Base-by-base conservation (phyloP, 1,284 basidiomycete genomes). In the Cutaneotrichosporon cyanovorans region DNA sequence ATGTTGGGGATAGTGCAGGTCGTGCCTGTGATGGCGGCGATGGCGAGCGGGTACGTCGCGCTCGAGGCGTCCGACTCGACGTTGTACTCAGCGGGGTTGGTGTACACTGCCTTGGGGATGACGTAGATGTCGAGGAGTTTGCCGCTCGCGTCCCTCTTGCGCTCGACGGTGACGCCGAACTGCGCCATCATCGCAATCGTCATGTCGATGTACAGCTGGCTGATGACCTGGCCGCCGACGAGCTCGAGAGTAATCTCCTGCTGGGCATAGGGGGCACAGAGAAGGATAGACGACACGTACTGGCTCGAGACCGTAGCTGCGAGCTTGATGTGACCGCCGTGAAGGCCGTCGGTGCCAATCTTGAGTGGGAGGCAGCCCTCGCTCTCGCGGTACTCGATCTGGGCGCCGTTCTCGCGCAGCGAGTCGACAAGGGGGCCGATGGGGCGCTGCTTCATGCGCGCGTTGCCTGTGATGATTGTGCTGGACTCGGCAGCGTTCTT, bases 131-230 rank as follows among this genome's bases (percentile, higher is more conserved):
- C 83, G 48, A 85, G 75, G 3, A 74, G 73, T 44, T 79, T 78
- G 18, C 87, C 84, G 0, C 77, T 80, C 0, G 77, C 60, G 56
- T 87, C 87, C n/a, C 63, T 66, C 49, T 86, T 77, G 40, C 91
- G 81, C 38, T 76, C 73, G 42, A 93, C 91, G 8, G 77, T 64
- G 57, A 97, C 77, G 18, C 91, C 93, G 66, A 98, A 98, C n/a
- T 84, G 80, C 50, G 77, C 77, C 95, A 98, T 98, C 85, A 98
- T 95, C 8, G 90, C 83, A 57, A 96, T 85, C 5, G 95, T 98
- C 92, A 98, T 96, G 74, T 99, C 92, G 72, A 99, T 98, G 76
- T 98, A 98, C 3, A 91, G 91, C 74, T 97, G 93, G 16, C 90
- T 95, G 71, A 98, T 96, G 66, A 98, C 95, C 61, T 86, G 81